A percentile compares a stretch with the other conserved stretches of the same genome.
Evolutionary conservation across 2,329 filamentous ascomycete species (phyloP).

Genomic region (Camptophora hylomeconis): DNA sequence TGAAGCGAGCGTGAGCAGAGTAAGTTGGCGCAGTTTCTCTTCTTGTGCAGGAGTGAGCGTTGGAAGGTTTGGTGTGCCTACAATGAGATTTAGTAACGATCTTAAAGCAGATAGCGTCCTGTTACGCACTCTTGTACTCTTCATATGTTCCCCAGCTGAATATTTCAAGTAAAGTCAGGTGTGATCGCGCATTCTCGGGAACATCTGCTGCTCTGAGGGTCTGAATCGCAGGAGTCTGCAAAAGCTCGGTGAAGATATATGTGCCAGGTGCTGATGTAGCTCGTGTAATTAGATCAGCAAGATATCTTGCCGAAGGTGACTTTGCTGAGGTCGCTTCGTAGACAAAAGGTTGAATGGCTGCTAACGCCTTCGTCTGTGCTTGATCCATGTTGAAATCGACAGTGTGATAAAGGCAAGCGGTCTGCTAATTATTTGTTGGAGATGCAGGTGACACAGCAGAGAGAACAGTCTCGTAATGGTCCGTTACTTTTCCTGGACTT

Average conservation of each 20-base stretch:
- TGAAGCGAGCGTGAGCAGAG: constrained; percentile 67
- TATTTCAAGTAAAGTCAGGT: constrained; percentile 65
- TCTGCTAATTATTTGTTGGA: no score
- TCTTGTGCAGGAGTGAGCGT: constrained; percentile 57
- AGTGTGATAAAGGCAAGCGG: no score
- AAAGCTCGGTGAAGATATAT: constrained; percentile 88
- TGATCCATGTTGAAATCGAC: constrained; percentile 37
- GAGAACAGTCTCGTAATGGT: no score
- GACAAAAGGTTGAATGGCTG: constrained; percentile 68
- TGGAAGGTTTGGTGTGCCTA: constrained; percentile 49
- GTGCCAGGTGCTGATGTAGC: constrained; percentile 84
- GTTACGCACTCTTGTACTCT: constrained; percentile 52
- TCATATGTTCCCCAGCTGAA: constrained; percentile 88
- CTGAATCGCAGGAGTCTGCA: constrained; percentile 67
- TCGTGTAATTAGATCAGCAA: constrained; percentile 72
- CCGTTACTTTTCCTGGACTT: no score
- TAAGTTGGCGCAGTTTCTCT: constrained; percentile 81
- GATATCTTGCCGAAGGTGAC: constrained; percentile 58
- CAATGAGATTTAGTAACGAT: constrained; percentile 9
- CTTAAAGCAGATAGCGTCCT: constrained; percentile 14
- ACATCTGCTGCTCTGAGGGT: constrained; percentile 43
- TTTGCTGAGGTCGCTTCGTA: constrained; percentile 73
- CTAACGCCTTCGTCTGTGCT: constrained; percentile 39
- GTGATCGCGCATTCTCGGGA: constrained; percentile 46
- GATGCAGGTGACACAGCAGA: no score